Evolutionary conservation across 2,329 filamentous ascomycete species (phyloP).

Genomic region (Beauveria brongniartii): DNA sequence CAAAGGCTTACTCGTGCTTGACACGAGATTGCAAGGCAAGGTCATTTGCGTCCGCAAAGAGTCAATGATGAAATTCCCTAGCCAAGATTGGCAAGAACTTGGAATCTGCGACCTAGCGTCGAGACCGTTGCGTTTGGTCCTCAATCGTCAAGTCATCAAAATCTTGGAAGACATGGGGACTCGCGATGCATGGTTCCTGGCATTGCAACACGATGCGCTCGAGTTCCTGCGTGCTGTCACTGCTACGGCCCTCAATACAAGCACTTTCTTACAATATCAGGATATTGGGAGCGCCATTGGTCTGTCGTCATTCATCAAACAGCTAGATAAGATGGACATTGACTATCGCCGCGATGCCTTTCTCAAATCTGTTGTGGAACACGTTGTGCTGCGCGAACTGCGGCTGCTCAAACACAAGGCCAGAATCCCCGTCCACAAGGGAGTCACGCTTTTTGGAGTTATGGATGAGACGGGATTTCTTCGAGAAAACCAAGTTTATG

Average conservation of each 20-base stretch:
- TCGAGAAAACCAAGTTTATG: slow-evolving; percentile 58
- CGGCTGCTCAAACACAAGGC: slow-evolving; percentile 71
- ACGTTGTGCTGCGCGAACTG: slow-evolving; percentile 61
- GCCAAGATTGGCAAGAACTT: slow-evolving; percentile 43
- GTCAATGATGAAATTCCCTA: slow-evolving; percentile 75
- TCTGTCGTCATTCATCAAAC: slow-evolving; percentile 53
- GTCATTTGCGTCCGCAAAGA: slow-evolving; percentile 51
- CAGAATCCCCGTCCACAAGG: slow-evolving; percentile 61
- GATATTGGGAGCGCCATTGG: slow-evolving; percentile 52
- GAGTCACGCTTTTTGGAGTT: slow-evolving; percentile 71
- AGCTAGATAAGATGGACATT: slow-evolving; percentile 49
- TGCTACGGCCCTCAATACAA: slow-evolving; percentile 50
- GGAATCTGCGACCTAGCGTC: slow-evolving; percentile 66
- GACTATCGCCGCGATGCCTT: slow-evolving; percentile 63
- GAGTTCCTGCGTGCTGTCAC: slow-evolving; percentile 51
- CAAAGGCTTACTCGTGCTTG: slow-evolving; percentile 72
- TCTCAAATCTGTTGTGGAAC: slow-evolving; percentile 59
- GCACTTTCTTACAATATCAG: slow-evolving; percentile 55
- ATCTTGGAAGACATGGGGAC: slow-evolving; percentile 74
- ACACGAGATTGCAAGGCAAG: slow-evolving; percentile 49
- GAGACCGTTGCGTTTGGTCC: slow-evolving; percentile 57
- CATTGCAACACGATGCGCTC: slow-evolving; percentile 55
- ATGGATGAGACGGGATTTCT: slow-evolving; percentile 74
- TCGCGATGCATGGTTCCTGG: slow-evolving; percentile 48
- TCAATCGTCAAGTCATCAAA: slow-evolving; percentile 78